Evolutionary conservation across 805 yeast species (phyloP).

Genomic region (Kluyveromyces siamensis): DNA sequence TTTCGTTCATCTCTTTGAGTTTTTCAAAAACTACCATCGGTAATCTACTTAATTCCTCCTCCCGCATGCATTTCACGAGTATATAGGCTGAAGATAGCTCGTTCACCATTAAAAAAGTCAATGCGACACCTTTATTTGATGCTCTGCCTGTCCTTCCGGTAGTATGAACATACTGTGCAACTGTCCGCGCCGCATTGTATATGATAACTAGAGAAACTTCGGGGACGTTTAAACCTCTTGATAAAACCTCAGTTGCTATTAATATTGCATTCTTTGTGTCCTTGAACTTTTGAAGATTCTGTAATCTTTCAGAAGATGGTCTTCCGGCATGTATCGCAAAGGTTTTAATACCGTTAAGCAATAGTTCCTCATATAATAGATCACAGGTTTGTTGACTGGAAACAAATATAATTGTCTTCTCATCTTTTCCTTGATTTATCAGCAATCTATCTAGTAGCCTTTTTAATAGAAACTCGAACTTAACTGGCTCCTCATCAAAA

Average conservation of each 20-base stretch:
- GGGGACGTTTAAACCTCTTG: slow-evolving; percentile 92
- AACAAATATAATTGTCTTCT: slow-evolving; percentile 70
- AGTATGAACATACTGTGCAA: slow-evolving; percentile 94
- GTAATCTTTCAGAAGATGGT: slow-evolving; percentile 73
- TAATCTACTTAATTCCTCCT: slow-evolving; percentile 32
- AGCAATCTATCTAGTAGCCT: slow-evolving; percentile 38
- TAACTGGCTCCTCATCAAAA: slow-evolving; percentile 41
- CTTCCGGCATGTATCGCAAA: slow-evolving; percentile 86
- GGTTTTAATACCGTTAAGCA: slow-evolving; percentile 44
- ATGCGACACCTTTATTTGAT: slow-evolving; percentile 62
- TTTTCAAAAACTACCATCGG: slow-evolving; percentile 18
- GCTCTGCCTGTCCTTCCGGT: slow-evolving; percentile 97
- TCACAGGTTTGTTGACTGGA: slow-evolving; percentile 89
- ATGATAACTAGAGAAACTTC: slow-evolving; percentile 73
- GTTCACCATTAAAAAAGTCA: slow-evolving; percentile 56
- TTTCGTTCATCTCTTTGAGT: slow-evolving; percentile 37
- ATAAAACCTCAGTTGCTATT: slow-evolving; percentile 90
- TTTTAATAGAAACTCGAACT: slow-evolving; percentile 46
- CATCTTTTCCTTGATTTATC: slow-evolving; percentile 13
- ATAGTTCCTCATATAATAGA: slow-evolving; percentile 41
- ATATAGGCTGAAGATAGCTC: slow-evolving; percentile 65
- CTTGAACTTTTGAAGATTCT: slow-evolving; percentile 63
- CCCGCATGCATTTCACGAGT: slow-evolving; percentile 38
- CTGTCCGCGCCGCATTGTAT: slow-evolving; percentile 73
- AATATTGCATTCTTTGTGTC: slow-evolving; percentile 51